Evolutionary conservation across 1,139 yeast species (phyloP).

Genomic region (Schizosaccharomyces versatilis): DNA sequence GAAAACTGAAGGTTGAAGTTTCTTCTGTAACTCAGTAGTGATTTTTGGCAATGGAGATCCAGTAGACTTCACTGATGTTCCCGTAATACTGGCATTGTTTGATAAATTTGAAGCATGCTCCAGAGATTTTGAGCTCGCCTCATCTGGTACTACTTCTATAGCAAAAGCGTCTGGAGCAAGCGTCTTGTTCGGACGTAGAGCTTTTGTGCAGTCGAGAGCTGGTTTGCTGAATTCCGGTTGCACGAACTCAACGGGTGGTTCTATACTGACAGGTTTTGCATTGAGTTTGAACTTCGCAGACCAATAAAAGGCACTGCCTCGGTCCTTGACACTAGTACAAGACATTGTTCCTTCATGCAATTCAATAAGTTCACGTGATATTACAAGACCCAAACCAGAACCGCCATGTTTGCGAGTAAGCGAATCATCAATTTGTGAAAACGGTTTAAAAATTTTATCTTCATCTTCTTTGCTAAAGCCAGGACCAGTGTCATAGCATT

Average conservation of each 20-base stretch:
- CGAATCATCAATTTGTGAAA: constrained; percentile 56
- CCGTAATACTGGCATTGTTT: too few species aligned
- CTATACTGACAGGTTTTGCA: neutral
- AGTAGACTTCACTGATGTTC: too few species aligned
- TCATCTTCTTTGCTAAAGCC: constrained; percentile 41
- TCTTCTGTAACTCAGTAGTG: too few species aligned
- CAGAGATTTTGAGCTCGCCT: too few species aligned
- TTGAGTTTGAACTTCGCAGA: constrained; percentile 16
- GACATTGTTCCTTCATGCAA: constrained; percentile 48
- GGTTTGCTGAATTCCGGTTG: too few species aligned
- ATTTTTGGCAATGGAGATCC: too few species aligned
- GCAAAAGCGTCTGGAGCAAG: too few species aligned
- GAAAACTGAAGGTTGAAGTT: too few species aligned
- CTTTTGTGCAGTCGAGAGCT: too few species aligned
- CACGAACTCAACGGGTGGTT: neutral
- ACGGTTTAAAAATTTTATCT: constrained; percentile 68
- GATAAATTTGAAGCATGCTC: too few species aligned
- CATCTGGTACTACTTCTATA: too few species aligned
- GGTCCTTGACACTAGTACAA: constrained; percentile 46
- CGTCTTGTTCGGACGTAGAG: too few species aligned
- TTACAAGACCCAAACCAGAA: constrained; percentile 67
- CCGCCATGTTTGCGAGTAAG: constrained; percentile 14
- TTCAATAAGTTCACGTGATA: constrained; percentile 71
- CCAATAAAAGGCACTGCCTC: constrained; percentile 47
- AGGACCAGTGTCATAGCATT: constrained; percentile 72